These are phyloP conservation scores for Leptographium radiaticola DNA, from an alignment of 2,329 filamentous ascomycete species.

Conservation along the genomic window DNA sequence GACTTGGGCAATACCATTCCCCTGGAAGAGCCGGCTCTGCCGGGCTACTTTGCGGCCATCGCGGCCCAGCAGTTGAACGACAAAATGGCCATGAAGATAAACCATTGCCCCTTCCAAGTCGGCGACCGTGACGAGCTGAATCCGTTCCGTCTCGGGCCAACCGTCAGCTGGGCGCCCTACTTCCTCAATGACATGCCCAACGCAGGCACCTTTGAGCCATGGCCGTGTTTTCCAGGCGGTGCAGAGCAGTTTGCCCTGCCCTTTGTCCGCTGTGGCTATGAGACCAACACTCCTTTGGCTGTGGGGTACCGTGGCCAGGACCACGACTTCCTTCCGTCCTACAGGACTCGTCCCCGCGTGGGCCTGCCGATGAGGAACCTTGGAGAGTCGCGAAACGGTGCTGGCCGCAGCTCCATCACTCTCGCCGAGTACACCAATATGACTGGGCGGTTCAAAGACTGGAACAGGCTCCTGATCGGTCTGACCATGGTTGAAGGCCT, in stretches of 20 bases:
- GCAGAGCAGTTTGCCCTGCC: neutral
- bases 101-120: neutral
- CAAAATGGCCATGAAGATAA: neutral
- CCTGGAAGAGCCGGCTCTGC: neutral
- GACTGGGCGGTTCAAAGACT: neutral
- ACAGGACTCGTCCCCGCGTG: neutral
- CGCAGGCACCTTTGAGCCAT: neutral
- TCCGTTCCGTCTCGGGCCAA: neutral
- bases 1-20: neutral
- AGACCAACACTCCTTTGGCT: neutral
- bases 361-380: neutral
- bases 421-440: neutral
- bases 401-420: neutral
- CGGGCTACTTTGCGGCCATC: neutral
- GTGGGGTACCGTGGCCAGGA: neutral
- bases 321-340: neutral
- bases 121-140: neutral
- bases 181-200: neutral
- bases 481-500: neutral
- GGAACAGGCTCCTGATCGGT: neutral
- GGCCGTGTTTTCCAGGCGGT: neutral
- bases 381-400: neutral
- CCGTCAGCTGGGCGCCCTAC: neutral
- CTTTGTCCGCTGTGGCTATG: neutral
- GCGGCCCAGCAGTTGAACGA: neutral